phyloP scores from a whole-genome alignment of 1,139 yeast species.

The Yamadazyma dushanensis region DNA sequence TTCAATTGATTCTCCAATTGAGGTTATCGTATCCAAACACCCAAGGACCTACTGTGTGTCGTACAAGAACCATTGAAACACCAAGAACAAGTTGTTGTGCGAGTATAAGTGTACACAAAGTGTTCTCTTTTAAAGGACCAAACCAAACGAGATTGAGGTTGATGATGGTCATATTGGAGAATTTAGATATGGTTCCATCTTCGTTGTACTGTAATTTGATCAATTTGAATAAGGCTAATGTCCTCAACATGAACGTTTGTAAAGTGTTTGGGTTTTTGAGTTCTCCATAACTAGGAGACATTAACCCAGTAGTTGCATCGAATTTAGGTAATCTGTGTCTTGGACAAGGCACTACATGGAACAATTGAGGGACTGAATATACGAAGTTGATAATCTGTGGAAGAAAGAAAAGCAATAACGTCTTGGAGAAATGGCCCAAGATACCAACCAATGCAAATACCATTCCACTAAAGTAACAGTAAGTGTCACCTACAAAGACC shows the following conservation, averaged over 20 bases:
- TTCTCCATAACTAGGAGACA: conserved; percentile 63
- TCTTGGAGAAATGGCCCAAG: conserved; percentile 93
- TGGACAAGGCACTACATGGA: conserved; percentile 88
- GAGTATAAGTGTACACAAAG: conserved; percentile 60
- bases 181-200: conserved; percentile 38
- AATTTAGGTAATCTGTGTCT: conserved; percentile 89
- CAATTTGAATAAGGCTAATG: conserved; percentile 47
- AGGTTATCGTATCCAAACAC: conserved; percentile 88
- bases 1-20: conserved; percentile 42
- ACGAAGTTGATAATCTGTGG: conserved; percentile 90
- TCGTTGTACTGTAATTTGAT: conserved; percentile 47
- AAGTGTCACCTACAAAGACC: conserved; percentile 97
- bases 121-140: conserved; percentile 89
- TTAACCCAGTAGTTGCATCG: conserved; percentile 62
- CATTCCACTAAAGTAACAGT: conserved; percentile 98
- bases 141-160: conserved; percentile 79
- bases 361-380: conserved; percentile 87
- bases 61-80: conserved; percentile 58
- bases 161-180: conserved; percentile 85
- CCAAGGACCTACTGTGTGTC: conserved; percentile 87
- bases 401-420: conserved; percentile 76
- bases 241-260: conserved; percentile 27
- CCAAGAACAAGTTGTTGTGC: conserved; percentile 67
- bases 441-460: conserved; percentile 97
- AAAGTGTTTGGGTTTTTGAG: conserved; percentile 17